Evolutionary conservation across 2,329 filamentous ascomycete genomes (phyloP).

Genomic region (Trichophyton equinum): DNA sequence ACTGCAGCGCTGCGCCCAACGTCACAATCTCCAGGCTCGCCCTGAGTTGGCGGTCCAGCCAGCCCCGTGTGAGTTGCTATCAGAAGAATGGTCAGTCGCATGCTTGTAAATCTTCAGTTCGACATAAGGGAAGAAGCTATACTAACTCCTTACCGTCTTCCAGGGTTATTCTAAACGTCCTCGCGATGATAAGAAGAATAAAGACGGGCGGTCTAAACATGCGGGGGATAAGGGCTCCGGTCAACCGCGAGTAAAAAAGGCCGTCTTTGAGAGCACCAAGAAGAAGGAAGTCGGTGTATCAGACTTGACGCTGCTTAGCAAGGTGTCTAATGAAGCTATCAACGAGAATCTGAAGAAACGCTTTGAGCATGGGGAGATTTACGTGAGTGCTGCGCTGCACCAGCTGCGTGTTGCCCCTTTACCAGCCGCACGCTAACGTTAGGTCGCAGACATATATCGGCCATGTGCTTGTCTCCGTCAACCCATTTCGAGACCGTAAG

Average conservation of each 20-base stretch:
- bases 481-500: slow-evolving; percentile 81
- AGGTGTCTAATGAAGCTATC: slow-evolving; percentile 97
- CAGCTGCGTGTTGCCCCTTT: neutral
- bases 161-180: slow-evolving; percentile 35
- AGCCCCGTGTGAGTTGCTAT: neutral
- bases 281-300: slow-evolving; percentile 99
- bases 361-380: slow-evolving; percentile 95
- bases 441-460: slow-evolving; percentile 74
- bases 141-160: neutral
- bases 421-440: neutral
- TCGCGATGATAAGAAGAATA: slow-evolving; percentile 26
- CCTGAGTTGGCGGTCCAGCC: neutral
- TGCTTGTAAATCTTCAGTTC: neutral
- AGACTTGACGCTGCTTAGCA: slow-evolving; percentile 92
- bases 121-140: no score
- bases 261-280: slow-evolving; percentile 87
- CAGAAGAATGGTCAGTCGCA: slow-evolving; percentile 3
- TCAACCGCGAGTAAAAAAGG: slow-evolving; percentile 74
- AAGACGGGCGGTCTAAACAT: slow-evolving; percentile 32
- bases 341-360: slow-evolving; percentile 98
- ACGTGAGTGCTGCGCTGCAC: slow-evolving; percentile 41
- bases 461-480: slow-evolving; percentile 97
- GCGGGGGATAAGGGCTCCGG: slow-evolving; percentile 33
- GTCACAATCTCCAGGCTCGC: neutral
- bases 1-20: neutral